Conservation (phyloP, 2,329 filamentous ascomycete species). For the Aureobasidium pullulans region DNA sequence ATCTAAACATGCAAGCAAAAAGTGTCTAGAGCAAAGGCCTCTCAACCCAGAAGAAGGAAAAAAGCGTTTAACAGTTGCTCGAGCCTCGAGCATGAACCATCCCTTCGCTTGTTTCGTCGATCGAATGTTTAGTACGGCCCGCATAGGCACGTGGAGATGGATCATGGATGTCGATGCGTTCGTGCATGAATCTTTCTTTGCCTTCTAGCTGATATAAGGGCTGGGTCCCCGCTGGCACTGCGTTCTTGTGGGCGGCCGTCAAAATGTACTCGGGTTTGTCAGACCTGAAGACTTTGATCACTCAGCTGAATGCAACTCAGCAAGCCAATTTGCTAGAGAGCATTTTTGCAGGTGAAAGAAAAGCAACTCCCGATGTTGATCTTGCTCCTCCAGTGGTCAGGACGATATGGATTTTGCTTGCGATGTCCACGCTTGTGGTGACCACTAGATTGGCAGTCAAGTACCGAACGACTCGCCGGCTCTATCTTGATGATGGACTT, state of each 20-base stretch:
- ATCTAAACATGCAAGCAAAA: background rate
- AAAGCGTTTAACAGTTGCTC: background rate
- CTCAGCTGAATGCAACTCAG: background rate
- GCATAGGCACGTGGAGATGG: background rate
- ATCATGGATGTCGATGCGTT: background rate
- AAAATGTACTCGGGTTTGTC: background rate
- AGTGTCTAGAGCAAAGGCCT: background rate
- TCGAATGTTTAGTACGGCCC: background rate
- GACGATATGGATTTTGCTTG: slow-evolving; percentile 20
- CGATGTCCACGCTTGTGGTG: slow-evolving; percentile 21
- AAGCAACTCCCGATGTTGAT: background rate
- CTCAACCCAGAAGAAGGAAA: background rate
- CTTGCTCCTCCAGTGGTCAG: background rate
- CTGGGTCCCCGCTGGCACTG: background rate
- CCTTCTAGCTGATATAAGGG: background rate
- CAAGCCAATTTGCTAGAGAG: background rate
- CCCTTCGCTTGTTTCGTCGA: slow-evolving; percentile 2
- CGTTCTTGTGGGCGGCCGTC: background rate
- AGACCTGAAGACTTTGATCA: background rate
- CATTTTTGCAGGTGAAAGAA: background rate
- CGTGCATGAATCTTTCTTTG: background rate
- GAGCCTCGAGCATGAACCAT: background rate
- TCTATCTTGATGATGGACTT: slow-evolving; percentile 24
- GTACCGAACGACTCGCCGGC: slow-evolving; percentile 18
- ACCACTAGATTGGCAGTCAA: slow-evolving; percentile 21